Conservation (phyloP, 192 early-diverging fungal species). For the Mortierella hygrophila region DNA sequence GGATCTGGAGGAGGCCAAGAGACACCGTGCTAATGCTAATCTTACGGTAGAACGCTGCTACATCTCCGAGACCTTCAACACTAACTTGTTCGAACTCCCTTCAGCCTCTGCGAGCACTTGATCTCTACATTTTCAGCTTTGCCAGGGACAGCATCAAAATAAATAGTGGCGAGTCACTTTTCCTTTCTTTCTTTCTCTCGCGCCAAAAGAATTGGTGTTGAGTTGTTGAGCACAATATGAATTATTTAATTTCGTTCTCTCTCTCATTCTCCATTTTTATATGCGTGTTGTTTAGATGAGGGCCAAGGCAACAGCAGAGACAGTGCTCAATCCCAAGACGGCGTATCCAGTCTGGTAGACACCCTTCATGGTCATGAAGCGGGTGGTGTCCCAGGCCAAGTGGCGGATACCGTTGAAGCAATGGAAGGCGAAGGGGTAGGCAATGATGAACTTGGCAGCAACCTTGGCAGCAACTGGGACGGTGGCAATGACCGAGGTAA, state of each 20-base stretch:
- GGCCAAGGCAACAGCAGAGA: slow-evolving; percentile 68
- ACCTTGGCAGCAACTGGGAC: slow-evolving; percentile 76
- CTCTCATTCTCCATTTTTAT: neutral
- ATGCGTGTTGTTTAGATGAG: slow-evolving; percentile 58
- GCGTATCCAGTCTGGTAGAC: slow-evolving; percentile 88
- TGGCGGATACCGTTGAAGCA: slow-evolving; percentile 89
- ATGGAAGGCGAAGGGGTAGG: slow-evolving; percentile 85
- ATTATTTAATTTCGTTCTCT: slow-evolving; percentile 3
- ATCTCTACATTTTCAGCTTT: neutral
- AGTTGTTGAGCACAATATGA: slow-evolving; percentile 5
- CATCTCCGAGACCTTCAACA: slow-evolving; percentile 5
- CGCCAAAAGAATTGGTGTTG: neutral
- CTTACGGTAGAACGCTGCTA: slow-evolving; percentile 18
- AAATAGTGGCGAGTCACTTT: neutral
- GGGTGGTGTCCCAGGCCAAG: slow-evolving; percentile 91
- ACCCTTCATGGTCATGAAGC: slow-evolving; percentile 76
- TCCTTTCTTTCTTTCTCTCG: neutral
- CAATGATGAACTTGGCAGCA: slow-evolving; percentile 78
- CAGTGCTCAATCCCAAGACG: slow-evolving; percentile 74
- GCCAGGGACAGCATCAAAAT: neutral
- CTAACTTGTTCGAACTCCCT: slow-evolving; percentile 14
- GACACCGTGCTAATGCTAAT: slow-evolving; percentile 11
- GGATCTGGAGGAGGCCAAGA: slow-evolving; percentile 14
- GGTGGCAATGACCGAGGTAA: slow-evolving; percentile 75
- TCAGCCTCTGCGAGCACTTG: slow-evolving; percentile 35